phyloP scores from a whole-genome alignment of 2,329 filamentous ascomycete genomes.

The Endocalyx cinctus region DNA sequence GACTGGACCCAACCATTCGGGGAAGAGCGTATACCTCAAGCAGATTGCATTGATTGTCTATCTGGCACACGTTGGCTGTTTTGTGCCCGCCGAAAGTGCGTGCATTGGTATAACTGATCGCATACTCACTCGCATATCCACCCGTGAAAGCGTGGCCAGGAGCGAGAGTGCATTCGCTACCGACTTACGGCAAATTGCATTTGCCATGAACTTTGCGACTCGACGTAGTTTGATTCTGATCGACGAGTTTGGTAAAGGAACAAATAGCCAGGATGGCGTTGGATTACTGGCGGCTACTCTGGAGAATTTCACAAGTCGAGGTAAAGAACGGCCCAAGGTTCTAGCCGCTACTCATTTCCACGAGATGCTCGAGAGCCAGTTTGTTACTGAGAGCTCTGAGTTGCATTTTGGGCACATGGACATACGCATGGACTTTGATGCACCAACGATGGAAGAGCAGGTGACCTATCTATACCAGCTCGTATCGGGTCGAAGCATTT shows the following conservation, averaged over 20 bases:
- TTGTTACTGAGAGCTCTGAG: conserved; percentile 44
- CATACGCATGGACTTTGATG: conserved; percentile 53
- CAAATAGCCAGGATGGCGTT: conserved; percentile 52
- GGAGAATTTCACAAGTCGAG: conserved; percentile 48
- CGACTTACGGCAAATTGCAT: conserved; percentile 81
- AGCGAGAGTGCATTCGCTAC: conserved; percentile 64
- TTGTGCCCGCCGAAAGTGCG: conserved; percentile 75
- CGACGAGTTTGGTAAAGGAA: conserved; percentile 80
- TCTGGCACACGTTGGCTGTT: conserved; percentile 88
- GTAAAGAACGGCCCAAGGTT: conserved; percentile 47
- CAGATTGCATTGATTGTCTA: conserved; percentile 89
- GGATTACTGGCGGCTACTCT: conserved; percentile 56
- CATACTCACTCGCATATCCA: conserved; percentile 81
- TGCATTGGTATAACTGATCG: conserved; percentile 85
- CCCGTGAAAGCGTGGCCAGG: conserved; percentile 57
- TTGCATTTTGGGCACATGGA: conserved; percentile 69
- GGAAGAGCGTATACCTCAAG: conserved; percentile 94
- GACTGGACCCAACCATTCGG: conserved; percentile 93
- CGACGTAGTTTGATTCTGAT: conserved; percentile 76
- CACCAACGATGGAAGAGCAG: conserved; percentile 52
- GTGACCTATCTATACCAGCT: conserved; percentile 72
- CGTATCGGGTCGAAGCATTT: conserved; percentile 62
- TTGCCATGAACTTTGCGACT: conserved; percentile 71
- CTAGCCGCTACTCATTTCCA: conserved; percentile 61
- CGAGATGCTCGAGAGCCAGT: conserved; percentile 66